These are phyloP conservation scores for Plasmodium knowlesi DNA, from an alignment of 169 alveolate species.

Conservation along the genomic window DNA sequence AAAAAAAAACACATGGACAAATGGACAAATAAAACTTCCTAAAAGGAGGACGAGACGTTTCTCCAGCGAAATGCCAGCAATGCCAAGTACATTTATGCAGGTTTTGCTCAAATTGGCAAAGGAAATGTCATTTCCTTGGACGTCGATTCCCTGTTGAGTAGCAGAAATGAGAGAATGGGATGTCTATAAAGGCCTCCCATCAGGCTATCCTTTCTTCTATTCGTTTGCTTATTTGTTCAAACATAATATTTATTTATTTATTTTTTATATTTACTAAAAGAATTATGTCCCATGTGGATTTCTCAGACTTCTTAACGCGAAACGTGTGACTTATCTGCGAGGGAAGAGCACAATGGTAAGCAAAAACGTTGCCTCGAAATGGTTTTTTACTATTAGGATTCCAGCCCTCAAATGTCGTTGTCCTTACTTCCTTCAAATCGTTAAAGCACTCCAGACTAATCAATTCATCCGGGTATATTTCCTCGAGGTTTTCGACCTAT, in stretches of 20 bases:
- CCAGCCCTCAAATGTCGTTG: neutral
- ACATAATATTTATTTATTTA: neutral
- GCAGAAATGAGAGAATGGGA: neutral
- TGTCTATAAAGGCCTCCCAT: neutral
- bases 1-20: neutral
- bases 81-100: slow-evolving; percentile 45
- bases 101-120: slow-evolving; percentile 61
- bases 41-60: neutral
- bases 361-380: neutral
- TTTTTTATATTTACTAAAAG: slow-evolving; percentile 11
- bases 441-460: slow-evolving; percentile 3
- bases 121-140: slow-evolving; percentile 69
- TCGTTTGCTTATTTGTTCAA: neutral
- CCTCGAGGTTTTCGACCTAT: slow-evolving; percentile 37
- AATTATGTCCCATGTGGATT: slow-evolving; percentile 67
- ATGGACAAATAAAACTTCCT: neutral
- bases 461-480: slow-evolving; percentile 9
- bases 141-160: slow-evolving; percentile 61
- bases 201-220: neutral
- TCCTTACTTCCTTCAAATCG: slow-evolving; percentile 27
- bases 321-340: slow-evolving; percentile 28
- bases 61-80: neutral
- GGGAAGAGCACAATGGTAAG: neutral
- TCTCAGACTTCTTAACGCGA: slow-evolving; percentile 58
- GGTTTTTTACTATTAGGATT: neutral